Base-by-base conservation (phyloP, 2,329 filamentous ascomycete genomes). In the Laburnicola sp. region DNA sequence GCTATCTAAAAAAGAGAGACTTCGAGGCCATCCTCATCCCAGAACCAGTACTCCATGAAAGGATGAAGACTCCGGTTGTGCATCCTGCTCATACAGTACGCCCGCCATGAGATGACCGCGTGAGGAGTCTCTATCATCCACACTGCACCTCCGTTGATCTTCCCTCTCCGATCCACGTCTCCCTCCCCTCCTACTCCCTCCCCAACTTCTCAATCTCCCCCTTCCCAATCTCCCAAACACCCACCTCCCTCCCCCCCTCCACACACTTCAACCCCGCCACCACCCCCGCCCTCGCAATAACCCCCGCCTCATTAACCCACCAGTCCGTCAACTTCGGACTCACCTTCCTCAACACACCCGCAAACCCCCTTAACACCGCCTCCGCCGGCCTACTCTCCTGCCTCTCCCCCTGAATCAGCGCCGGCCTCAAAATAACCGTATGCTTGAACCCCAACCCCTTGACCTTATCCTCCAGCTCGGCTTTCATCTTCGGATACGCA, bases 401-500 rank as follows among this genome's bases (percentile, higher is more conserved):
- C 49, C 92, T 80, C 11, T 82, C 70, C 2, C 92, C 92, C 2
- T 91, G 71, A 60, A 97, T 88, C 54, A 91, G 57, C 0, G 89
- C 92, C 0, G 92, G 92, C 38, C 85, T 73, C 35, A 87, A 42
- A 47, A 97, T 86, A 48, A 96, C 82, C 3, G 86, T 86, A 58
- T 88, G 84, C 43, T 92, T 88, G 66, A 96, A 96, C 3, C 77
- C 86, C 3, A 93, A 74, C 36, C 75, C 82, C 69, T 83, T 82
- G 53, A 96, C 81, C 11, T 84, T 78, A 30, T 95, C 87, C 71
- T 97, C 93, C 35, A 96, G 84, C 62, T 94, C 89, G 23, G 84
- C 85, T 79, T 97, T 97, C 89, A 97, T 94, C 71, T 78, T 78
- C 1, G 73, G 25, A 53, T 88, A 89, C 0, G 77, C 71, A 4